Evolutionary conservation across 2,329 filamentous ascomycete species (phyloP).

Genomic region (Fusarium floridanum): DNA sequence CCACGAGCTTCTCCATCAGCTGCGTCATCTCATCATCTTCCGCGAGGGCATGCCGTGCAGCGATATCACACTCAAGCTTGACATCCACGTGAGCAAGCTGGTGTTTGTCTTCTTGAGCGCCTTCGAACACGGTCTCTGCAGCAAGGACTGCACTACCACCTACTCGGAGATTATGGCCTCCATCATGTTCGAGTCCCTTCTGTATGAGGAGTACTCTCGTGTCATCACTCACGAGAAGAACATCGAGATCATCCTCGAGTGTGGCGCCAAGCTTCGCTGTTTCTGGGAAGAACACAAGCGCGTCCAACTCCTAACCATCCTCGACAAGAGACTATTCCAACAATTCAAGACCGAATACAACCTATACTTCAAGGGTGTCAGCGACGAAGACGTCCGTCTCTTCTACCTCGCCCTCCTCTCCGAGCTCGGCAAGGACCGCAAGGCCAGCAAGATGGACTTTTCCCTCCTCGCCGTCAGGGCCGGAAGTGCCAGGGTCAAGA

Average conservation of each 20-base stretch:
- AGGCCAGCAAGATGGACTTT: conserved; percentile 53
- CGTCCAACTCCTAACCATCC: conserved; percentile 51
- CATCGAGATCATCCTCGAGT: conserved; percentile 40
- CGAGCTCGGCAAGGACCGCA: conserved; percentile 52
- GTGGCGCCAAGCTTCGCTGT: conserved; percentile 42
- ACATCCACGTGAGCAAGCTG: conserved; percentile 50
- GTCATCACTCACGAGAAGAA: conserved; percentile 36
- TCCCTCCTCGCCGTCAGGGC: conserved; percentile 52
- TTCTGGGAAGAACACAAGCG: conserved; percentile 44
- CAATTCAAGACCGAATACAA: conserved; percentile 54
- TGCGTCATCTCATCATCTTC: conserved; percentile 64
- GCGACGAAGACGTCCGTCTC: conserved; percentile 50
- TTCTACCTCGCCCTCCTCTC: conserved; percentile 58
- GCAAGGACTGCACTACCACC: conserved; percentile 48
- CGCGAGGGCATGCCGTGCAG: conserved; percentile 50
- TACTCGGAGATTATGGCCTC: conserved; percentile 57
- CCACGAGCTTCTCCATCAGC: conserved; percentile 59
- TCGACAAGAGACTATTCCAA: conserved; percentile 55
- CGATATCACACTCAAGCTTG: conserved; percentile 55
- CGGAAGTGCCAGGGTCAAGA: conserved; percentile 49
- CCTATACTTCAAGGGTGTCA: conserved; percentile 39
- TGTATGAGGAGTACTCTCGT: conserved; percentile 44
- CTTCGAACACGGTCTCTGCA: conserved; percentile 57
- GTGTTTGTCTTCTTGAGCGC: conserved; percentile 61
- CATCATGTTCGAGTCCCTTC: conserved; percentile 41